Conservation (phyloP, 768 basidiomycete species). For the Lactifluus rugatus region DNA sequence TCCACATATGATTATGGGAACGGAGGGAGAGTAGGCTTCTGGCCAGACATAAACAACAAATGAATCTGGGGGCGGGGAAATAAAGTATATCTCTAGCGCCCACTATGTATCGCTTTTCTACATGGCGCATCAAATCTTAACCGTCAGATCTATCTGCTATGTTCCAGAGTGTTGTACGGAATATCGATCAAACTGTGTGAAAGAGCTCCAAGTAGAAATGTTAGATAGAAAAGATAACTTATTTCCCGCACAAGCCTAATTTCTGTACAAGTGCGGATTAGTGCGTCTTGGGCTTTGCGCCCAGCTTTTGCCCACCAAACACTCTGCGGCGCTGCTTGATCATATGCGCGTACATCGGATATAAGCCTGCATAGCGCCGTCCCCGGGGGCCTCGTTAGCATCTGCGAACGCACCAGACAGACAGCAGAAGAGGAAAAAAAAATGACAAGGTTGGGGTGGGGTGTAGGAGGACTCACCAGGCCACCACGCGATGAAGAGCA, state of each 20-base stretch:
- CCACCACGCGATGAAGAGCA: constrained; percentile 77
- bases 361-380: constrained; percentile 30
- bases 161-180: neutral
- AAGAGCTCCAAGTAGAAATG: neutral
- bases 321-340: constrained; percentile 46
- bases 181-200: too few species aligned
- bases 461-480: constrained; percentile 47
- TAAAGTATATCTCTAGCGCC: neutral
- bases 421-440: neutral
- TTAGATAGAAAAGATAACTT: neutral
- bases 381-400: neutral
- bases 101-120: neutral
- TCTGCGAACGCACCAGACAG: neutral
- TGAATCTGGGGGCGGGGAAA: neutral
- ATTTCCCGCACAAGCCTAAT: neutral
- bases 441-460: constrained; percentile 19
- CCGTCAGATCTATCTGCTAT: neutral
- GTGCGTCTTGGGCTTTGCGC: constrained; percentile 29
- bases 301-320: constrained; percentile 33
- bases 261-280: neutral
- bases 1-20: constrained; percentile 50
- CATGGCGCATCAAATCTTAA: neutral
- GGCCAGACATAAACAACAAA: constrained; percentile 42
- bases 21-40: constrained; percentile 46
- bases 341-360: constrained; percentile 53